phyloP scores from a whole-genome alignment of 352 stramenopile species.

The Pythium brachiatum region DNA sequence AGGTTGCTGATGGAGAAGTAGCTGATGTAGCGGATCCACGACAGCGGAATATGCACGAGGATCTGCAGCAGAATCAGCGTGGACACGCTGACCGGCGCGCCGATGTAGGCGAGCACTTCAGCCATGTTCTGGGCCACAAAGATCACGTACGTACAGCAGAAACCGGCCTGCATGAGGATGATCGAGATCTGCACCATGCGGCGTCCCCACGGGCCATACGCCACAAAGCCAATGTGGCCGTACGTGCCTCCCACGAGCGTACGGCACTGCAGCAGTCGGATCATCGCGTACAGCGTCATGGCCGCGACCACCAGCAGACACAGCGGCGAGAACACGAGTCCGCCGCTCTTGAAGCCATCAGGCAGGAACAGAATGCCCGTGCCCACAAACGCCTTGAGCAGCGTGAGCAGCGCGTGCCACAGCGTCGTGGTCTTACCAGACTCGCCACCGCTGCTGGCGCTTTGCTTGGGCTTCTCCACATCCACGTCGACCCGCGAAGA shows the following conservation, averaged over 20 bases:
- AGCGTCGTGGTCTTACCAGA: slow-evolving; percentile 69
- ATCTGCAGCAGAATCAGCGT: slow-evolving; percentile 74
- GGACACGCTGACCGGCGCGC: slow-evolving; percentile 38
- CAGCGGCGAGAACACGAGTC: slow-evolving; percentile 70
- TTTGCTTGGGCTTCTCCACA: slow-evolving; percentile 9
- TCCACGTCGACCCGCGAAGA: slow-evolving; percentile 2
- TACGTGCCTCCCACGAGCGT: slow-evolving; percentile 71
- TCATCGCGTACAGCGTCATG: slow-evolving; percentile 73
- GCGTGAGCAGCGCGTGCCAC: slow-evolving; percentile 71
- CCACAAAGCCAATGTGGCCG: slow-evolving; percentile 64
- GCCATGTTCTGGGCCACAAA: slow-evolving; percentile 80
- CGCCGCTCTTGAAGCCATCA: slow-evolving; percentile 69
- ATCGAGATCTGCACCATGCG: slow-evolving; percentile 81
- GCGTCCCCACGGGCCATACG: slow-evolving; percentile 62
- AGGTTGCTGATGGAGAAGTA: slow-evolving; percentile 87
- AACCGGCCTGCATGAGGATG: slow-evolving; percentile 81
- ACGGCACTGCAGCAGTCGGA: slow-evolving; percentile 70
- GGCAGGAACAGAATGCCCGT: slow-evolving; percentile 80
- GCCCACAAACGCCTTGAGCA: slow-evolving; percentile 82
- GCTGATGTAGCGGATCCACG: slow-evolving; percentile 85
- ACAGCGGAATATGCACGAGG: slow-evolving; percentile 71
- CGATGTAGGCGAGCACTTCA: slow-evolving; percentile 63
- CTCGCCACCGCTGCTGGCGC: background rate
- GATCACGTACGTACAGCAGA: slow-evolving; percentile 85
- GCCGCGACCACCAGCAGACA: slow-evolving; percentile 60